Evolutionary conservation across 768 basidiomycete genomes (phyloP), one percentile per base, ranked within the genome.

Genomic region (Amylocystis lapponica): DNA sequence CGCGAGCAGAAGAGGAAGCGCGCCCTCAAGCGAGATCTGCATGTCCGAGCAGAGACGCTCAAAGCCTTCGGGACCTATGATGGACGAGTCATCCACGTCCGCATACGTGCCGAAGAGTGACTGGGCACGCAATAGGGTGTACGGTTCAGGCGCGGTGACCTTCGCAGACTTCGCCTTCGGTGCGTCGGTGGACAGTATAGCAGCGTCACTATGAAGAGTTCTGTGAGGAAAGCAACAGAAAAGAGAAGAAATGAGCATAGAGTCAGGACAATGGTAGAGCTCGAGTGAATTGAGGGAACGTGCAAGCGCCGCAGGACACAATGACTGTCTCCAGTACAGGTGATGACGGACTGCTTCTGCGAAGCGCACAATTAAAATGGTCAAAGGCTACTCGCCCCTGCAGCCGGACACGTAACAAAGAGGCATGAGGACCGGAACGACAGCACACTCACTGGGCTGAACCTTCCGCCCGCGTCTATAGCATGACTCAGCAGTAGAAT

Each of bases 61-160:
- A 49, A 90, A 78, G 2, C 86, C 86, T 46, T 80, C 85, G 1
- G 83, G 74, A 1, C 79, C 82, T 52, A 92, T 88, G 33, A 74
- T 66, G 27, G 60, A 53, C 11, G 76, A 66, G 20, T 71, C 65
- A 36, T 87, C 84, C 7, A 49, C 46, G 46, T 69, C 65, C 19
- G 78, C 76, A 54, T 86, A 88, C 2, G 57, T 61, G 39, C 65
- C 65, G 68, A 90, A 91, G 13, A 89, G 68, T 1, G 63, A 64
- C 19, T 69, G 63, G 14, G 79, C 72, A 35, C 71, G 72, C 33
- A 71, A 62, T 11, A 69, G 54, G 14, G 70, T 71, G 62, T 83
- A 88, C 8, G 74, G 59, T 22, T 57, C 60, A 4, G 41, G 23
- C 20, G 45, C 53, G 26, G 53, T 32, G 16, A 49, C 21, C 16